phyloP scores from a whole-genome alignment of 805 yeast species.

The Maudiozyma saulgeensis region DNA sequence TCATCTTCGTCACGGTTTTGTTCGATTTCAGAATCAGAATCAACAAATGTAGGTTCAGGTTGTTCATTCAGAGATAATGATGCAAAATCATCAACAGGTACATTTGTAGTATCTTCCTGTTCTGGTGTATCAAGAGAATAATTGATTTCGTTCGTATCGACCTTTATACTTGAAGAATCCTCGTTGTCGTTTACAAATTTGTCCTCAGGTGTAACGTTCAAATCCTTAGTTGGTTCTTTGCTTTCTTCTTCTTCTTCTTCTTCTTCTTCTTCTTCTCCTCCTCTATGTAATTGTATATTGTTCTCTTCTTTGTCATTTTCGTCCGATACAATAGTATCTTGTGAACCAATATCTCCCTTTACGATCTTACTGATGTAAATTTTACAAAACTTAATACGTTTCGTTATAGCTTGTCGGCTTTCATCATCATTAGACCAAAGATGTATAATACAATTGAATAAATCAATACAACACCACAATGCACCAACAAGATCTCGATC shows the following conservation, averaged over 20 bases:
- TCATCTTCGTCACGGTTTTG: not conserved
- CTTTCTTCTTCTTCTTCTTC: not conserved
- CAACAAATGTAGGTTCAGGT: not conserved
- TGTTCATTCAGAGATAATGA: not conserved
- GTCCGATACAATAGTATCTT: not conserved
- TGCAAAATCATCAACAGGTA: not conserved
- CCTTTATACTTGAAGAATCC: not conserved
- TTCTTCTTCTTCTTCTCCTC: not conserved
- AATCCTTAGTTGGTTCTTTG: not conserved
- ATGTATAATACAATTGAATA: slow-evolving; percentile 14
- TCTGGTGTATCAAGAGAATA: not conserved
- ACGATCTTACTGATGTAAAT: slow-evolving; percentile 19
- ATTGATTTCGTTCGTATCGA: not conserved
- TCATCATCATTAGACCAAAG: slow-evolving; percentile 15
- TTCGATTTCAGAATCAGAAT: not conserved
- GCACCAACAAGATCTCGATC: slow-evolving; percentile 16
- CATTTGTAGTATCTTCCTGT: not conserved
- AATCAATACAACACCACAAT: slow-evolving; percentile 27
- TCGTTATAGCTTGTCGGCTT: slow-evolving; percentile 10
- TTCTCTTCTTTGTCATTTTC: slow-evolving; percentile 2
- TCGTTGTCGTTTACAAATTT: not conserved
- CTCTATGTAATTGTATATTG: not conserved
- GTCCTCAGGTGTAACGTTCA: not conserved
- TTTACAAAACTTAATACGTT: slow-evolving; percentile 23
- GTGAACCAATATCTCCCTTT: slow-evolving; percentile 17